A percentile compares a stretch with the other conserved stretches of the same genome.
These are phyloP conservation scores for Fusarium sambucinum DNA, from an alignment of 2,329 filamentous ascomycete species.

Conservation along the genomic window DNA sequence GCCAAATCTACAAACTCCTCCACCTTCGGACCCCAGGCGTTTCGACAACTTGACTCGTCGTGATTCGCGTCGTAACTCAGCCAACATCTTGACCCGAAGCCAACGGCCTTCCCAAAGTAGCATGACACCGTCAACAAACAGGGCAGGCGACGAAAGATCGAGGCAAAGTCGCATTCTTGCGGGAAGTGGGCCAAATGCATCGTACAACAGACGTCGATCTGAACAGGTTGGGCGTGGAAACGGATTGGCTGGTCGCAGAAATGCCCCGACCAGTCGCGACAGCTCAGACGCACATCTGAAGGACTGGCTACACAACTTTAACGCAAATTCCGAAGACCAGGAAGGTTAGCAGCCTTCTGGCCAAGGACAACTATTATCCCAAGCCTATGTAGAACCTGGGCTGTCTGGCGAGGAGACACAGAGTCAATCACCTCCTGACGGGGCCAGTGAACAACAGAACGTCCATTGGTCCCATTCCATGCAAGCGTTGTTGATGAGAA, in stretches of 20 bases:
- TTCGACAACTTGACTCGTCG: slow-evolving; percentile 10
- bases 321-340: slow-evolving; percentile 24
- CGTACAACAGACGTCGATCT: slow-evolving; percentile 18
- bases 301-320: slow-evolving; percentile 25
- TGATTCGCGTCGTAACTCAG: slow-evolving; percentile 15
- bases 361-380: slow-evolving; percentile 2
- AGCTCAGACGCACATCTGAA: slow-evolving; percentile 26
- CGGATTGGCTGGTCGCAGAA: slow-evolving; percentile 17
- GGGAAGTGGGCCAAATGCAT: slow-evolving; percentile 9
- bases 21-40: slow-evolving; percentile 41
- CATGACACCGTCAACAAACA: slow-evolving; percentile 3
- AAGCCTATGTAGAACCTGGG: slow-evolving; percentile 6
- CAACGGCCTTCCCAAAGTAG: slow-evolving; percentile 11
- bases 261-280: slow-evolving; percentile 20
- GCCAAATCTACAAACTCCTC: slow-evolving; percentile 44
- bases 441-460: neutral
- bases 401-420: slow-evolving; percentile 8
- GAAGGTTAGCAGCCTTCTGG: slow-evolving; percentile 43
- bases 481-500: slow-evolving; percentile 37
- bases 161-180: slow-evolving; percentile 33
- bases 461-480: slow-evolving; percentile 33
- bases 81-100: slow-evolving; percentile 6
- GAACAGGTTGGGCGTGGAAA: slow-evolving; percentile 27
- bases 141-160: slow-evolving; percentile 8
- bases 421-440: neutral